Base-by-base conservation (phyloP, 768 basidiomycete species). In the Cystoderma amianthinum region DNA sequence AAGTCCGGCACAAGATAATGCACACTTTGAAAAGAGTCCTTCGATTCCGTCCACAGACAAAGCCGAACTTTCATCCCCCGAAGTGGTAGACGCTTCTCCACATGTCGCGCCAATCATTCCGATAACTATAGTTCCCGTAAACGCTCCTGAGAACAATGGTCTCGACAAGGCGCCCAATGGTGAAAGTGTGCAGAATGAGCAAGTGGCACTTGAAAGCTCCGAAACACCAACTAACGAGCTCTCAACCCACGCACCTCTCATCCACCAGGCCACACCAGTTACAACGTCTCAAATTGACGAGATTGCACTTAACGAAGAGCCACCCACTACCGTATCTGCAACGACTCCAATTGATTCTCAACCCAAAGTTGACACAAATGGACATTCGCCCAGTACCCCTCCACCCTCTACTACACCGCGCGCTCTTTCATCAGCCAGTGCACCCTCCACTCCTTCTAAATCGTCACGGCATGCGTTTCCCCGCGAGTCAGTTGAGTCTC, bases 111-210 rank as follows among this genome's bases (percentile, higher is more conserved):
- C 67, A 34, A 48, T 51, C 6, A 53, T 68, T 2, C 63, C 65
- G 30, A 62, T 71, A 11, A 23, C 58, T 44, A 62, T 67, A 33
- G 54, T 68, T 3, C 67, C 69, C 11, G 65, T 70, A 36, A 68
- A 66, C 42, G 65, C 60, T 3, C 48, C 56, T 18, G 66, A 72
- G 51, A 57, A 63, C 47, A 63, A 58, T 48, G 60, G 60, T 2
- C 41, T 49, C 23, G 46, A 16, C 4, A n/a, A n/a, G n/a, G 15
- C 19, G n/a, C 24, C 24, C 13, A 30, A n/a, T 32, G n/a, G n/a
- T n/a, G n/a, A n/a, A n/a, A n/a, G n/a, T 23, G 18, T 38, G 9
- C 37, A 18, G 12, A 19, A 38, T 10, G 22, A 38, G 12, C 15
- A 36, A 18, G 38, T 30, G 9, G 28, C 28, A 9, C 15, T 15